phyloP scores from a whole-genome alignment of 2,329 filamentous ascomycete species.

The Aspergillus sergii region DNA sequence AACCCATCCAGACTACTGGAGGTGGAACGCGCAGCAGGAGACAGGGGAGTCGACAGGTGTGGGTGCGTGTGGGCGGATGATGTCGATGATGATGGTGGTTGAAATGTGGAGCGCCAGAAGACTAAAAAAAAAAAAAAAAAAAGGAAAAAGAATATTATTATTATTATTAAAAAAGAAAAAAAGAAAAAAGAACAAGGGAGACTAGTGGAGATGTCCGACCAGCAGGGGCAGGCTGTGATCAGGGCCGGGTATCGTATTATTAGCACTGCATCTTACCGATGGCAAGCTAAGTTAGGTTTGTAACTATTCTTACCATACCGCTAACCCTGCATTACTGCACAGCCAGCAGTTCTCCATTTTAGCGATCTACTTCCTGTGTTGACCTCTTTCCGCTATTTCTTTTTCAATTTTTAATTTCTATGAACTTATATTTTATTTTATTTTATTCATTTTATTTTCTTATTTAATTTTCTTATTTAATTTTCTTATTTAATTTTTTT shows the following conservation, averaged over 20 bases:
- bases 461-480: slow-evolving; percentile 8
- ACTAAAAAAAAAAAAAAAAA: background rate
- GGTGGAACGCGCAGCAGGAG: slow-evolving; percentile 16
- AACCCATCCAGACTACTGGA: slow-evolving; percentile 23
- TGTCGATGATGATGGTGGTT: slow-evolving; percentile 22
- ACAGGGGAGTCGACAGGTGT: slow-evolving; percentile 23
- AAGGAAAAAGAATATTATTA: background rate
- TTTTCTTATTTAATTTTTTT: slow-evolving; percentile 4
- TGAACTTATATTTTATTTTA: background rate
- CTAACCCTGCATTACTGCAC: slow-evolving; percentile 16
- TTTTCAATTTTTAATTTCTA: slow-evolving; percentile 1
- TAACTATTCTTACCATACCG: slow-evolving; percentile 11
- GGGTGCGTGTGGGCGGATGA: slow-evolving; percentile 19
- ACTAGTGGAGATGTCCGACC: slow-evolving; percentile 13
- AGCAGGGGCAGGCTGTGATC: slow-evolving; percentile 23
- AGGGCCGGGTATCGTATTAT: slow-evolving; percentile 15
- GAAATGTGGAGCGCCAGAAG: slow-evolving; percentile 3
- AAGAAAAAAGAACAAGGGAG: slow-evolving; percentile 2
- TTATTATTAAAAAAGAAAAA: background rate
- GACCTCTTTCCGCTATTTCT: background rate
- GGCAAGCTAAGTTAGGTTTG: background rate
- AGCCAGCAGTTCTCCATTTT: slow-evolving; percentile 9
- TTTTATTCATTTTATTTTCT: slow-evolving; percentile 9
- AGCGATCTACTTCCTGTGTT: slow-evolving; percentile 8
- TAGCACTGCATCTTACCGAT: slow-evolving; percentile 7